A percentile compares a stretch with the other conserved stretches of the same genome.
phyloP scores from a whole-genome alignment of 768 basidiomycete genomes.

The Boletus rubescentipes region DNA sequence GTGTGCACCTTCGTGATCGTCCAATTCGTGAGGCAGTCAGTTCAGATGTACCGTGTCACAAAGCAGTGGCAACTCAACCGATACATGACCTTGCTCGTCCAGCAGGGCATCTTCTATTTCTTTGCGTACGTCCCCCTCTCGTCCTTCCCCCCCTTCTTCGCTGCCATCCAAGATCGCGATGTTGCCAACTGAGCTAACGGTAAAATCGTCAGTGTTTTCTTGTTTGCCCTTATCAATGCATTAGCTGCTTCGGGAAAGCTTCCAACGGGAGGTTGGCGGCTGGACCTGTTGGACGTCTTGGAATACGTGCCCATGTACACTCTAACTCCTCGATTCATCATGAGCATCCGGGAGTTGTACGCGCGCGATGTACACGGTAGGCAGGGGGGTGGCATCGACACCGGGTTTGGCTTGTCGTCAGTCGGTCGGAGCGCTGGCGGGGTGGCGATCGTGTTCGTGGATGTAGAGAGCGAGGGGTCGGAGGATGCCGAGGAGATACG shows the following conservation, averaged over 20 bases:
- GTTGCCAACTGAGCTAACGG: not conserved
- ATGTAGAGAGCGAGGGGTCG: not conserved
- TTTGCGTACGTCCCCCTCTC: too few species aligned
- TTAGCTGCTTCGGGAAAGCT: not conserved
- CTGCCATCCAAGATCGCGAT: too few species aligned
- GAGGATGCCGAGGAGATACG: not conserved
- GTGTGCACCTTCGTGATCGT: not conserved
- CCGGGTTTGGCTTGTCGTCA: not conserved
- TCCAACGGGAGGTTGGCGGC: too few species aligned
- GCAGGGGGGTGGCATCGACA: not conserved
- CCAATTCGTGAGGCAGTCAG: too few species aligned
- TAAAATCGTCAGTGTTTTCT: not conserved
- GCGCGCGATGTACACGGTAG: not conserved
- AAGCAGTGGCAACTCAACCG: too few species aligned
- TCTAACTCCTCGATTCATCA: too few species aligned
- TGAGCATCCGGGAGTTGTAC: not conserved
- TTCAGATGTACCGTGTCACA: too few species aligned
- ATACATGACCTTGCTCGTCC: too few species aligned
- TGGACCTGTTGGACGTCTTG: too few species aligned
- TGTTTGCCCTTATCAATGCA: not conserved
- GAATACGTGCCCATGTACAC: too few species aligned
- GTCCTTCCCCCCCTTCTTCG: too few species aligned
- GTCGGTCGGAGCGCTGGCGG: not conserved
- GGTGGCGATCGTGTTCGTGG: not conserved
- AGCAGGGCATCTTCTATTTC: too few species aligned